Evolutionary conservation across 352 stramenopile species (phyloP).

Genomic region (Phytophthora constricta): DNA sequence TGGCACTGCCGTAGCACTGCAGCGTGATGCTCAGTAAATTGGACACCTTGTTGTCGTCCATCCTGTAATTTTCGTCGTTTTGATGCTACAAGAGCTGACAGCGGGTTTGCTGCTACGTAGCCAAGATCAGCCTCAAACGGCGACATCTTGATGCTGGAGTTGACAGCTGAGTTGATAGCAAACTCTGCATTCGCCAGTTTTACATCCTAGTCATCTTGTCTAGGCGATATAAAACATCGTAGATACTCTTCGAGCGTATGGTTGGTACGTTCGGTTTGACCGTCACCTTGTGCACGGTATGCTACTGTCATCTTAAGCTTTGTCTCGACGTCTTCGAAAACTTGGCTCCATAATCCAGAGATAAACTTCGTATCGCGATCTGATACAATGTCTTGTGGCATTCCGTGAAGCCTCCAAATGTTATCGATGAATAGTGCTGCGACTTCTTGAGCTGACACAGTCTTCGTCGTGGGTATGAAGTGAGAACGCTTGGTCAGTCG

Average conservation of each 20-base stretch:
- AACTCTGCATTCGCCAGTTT: background rate
- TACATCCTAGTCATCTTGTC: slow-evolving; percentile 10
- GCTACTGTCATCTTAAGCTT: slow-evolving; percentile 16
- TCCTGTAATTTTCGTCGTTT: background rate
- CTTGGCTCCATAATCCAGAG: slow-evolving; percentile 14
- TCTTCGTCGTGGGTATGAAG: slow-evolving; percentile 10
- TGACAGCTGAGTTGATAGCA: slow-evolving; percentile 4
- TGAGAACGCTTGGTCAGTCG: slow-evolving; percentile 8
- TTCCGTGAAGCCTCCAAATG: slow-evolving; percentile 10
- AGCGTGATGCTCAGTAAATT: background rate
- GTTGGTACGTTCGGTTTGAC: slow-evolving; percentile 10
- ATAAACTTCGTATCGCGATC: slow-evolving; percentile 25
- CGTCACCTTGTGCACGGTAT: slow-evolving; percentile 7
- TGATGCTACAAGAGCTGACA: slow-evolving; percentile 3
- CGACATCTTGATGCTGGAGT: slow-evolving; percentile 18
- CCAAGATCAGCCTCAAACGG: slow-evolving; percentile 17
- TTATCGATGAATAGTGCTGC: slow-evolving; percentile 12
- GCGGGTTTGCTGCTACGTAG: slow-evolving; percentile 3
- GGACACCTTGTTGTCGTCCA: slow-evolving; percentile 2
- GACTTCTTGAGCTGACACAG: slow-evolving; percentile 1
- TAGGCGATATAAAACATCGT: slow-evolving; percentile 3
- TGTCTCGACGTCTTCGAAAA: slow-evolving; percentile 6
- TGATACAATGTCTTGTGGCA: slow-evolving; percentile 12
- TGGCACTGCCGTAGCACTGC: slow-evolving; percentile 12
- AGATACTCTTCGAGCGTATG: slow-evolving; percentile 10